phyloP scores from a whole-genome alignment of 129 eudicot genomes.

The Pittosporum tobira region DNA sequence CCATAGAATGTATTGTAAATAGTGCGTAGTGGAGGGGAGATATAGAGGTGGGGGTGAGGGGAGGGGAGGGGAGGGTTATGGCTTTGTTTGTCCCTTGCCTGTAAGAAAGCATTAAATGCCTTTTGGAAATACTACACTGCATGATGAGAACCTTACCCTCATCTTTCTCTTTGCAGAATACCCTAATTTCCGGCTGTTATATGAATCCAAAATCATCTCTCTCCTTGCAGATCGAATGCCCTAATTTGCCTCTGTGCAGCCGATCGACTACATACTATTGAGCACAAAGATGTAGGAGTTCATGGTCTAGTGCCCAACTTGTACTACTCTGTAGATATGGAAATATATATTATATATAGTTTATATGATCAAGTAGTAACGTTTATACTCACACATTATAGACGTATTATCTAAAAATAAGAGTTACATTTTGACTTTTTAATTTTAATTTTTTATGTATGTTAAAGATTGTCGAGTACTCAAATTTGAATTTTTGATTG shows the following conservation, averaged over 20 bases:
- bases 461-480: no score
- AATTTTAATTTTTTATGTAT: no score
- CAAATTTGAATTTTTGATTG: no score
- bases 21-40: neutral
- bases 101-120: conserved; percentile 25
- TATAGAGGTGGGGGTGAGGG: neutral
- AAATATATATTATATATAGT: no score
- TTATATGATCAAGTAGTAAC: no score
- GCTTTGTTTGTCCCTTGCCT: conserved; percentile 18
- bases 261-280: neutral
- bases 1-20: no score
- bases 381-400: no score
- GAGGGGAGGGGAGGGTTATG: conserved; percentile 5
- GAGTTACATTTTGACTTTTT: no score
- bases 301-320: no score
- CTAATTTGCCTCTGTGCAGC: neutral
- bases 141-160: conserved; percentile 8
- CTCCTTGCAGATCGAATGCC: no score
- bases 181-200: neutral
- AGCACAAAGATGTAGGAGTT: neutral
- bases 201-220: conserved; percentile 5
- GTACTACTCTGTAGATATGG: no score
- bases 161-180: neutral
- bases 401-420: no score
- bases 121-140: conserved; percentile 22